Evolutionary conservation across 768 basidiomycete genomes (phyloP).

Genomic region (Suillus occidentalis): DNA sequence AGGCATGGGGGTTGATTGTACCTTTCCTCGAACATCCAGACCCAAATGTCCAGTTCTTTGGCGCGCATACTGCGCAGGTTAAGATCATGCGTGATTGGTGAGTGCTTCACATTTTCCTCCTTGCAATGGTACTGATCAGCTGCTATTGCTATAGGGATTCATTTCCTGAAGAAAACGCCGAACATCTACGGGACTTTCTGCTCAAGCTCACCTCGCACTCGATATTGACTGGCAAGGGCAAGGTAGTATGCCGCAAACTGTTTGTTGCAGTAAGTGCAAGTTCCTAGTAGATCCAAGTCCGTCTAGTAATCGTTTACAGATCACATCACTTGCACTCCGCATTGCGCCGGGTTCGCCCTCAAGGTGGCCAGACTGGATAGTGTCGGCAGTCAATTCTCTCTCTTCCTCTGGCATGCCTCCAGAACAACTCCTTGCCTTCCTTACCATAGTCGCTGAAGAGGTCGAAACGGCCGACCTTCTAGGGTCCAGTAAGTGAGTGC

Average conservation of each 20-base stretch:
- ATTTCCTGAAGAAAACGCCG: slow-evolving; percentile 62
- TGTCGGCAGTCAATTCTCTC: slow-evolving; percentile 60
- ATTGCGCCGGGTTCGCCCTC: slow-evolving; percentile 59
- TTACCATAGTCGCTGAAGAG: slow-evolving; percentile 85
- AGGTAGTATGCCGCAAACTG: slow-evolving; percentile 80
- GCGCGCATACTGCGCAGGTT: slow-evolving; percentile 90
- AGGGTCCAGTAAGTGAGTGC: slow-evolving; percentile 66
- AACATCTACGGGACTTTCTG: slow-evolving; percentile 61
- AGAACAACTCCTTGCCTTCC: slow-evolving; percentile 69
- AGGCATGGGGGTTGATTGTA: slow-evolving; percentile 83
- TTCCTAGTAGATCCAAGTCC: neutral
- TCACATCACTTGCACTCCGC: slow-evolving; percentile 71
- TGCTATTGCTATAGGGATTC: slow-evolving; percentile 53
- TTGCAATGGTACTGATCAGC: slow-evolving; percentile 6
- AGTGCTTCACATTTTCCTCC: slow-evolving; percentile 19
- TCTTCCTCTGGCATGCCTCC: slow-evolving; percentile 57
- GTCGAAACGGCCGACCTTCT: slow-evolving; percentile 73
- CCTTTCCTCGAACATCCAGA: slow-evolving; percentile 73
- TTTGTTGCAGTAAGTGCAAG: slow-evolving; percentile 72
- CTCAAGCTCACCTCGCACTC: slow-evolving; percentile 71
- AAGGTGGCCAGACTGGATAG: slow-evolving; percentile 76
- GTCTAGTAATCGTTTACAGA: slow-evolving; percentile 35
- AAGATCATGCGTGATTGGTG: slow-evolving; percentile 95
- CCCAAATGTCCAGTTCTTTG: slow-evolving; percentile 90
- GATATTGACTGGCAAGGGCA: slow-evolving; percentile 55